A percentile compares a stretch with the other conserved stretches of the same genome.
Conservation (phyloP, 768 basidiomycete species). For the Rhodotorula graminis region DNA sequence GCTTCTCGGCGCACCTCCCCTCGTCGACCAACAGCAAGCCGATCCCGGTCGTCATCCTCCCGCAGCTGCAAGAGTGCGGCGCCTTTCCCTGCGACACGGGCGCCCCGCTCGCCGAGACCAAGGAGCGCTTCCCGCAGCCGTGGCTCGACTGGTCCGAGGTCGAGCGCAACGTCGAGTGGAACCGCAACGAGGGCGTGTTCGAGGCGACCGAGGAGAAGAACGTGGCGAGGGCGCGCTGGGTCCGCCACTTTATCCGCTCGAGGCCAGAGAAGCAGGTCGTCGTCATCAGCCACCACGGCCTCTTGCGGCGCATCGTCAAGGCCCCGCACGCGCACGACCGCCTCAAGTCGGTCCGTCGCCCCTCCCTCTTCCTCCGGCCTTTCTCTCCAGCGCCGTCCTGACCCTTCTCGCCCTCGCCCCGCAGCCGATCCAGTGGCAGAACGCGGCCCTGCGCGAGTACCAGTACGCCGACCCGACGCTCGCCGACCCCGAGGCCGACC, state of each 20-base stretch:
- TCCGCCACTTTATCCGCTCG: conserved; percentile 18
- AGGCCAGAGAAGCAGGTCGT: conserved; percentile 17
- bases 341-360: conserved; percentile 1
- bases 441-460: conserved; percentile 32
- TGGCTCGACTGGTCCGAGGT: conserved; percentile 32
- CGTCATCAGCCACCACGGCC: conserved; percentile 29
- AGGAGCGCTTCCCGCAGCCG: conserved; percentile 10
- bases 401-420: background rate
- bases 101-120: conserved; percentile 15
- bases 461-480: conserved; percentile 14
- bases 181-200: conserved; percentile 26
- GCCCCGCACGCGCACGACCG: conserved; percentile 32
- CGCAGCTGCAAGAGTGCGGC: conserved; percentile 35
- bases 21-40: background rate
- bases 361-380: background rate
- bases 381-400: background rate
- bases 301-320: conserved; percentile 26
- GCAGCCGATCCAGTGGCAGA: conserved; percentile 26
- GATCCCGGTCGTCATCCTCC: conserved; percentile 16
- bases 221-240: conserved; percentile 29
- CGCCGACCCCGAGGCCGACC: conserved; percentile 29
- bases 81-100: conserved; percentile 27
- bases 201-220: conserved; percentile 24
- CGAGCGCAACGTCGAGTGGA: conserved; percentile 25
- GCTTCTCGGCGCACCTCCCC: conserved; percentile 18